Base-by-base conservation (phyloP, 805 yeast genomes). In the Candida berthetii region DNA sequence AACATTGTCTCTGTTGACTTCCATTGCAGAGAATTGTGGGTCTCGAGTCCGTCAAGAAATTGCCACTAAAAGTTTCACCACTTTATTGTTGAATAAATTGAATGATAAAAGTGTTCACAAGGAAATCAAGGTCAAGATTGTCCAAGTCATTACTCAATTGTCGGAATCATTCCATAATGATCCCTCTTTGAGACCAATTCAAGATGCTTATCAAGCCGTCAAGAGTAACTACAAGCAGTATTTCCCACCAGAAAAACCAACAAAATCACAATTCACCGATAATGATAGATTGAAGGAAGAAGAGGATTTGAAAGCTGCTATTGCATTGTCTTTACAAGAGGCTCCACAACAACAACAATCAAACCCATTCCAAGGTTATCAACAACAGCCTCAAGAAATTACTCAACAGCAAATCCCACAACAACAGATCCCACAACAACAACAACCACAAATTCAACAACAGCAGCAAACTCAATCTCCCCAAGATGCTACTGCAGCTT, bases 21-120 rank as follows among this genome's bases (percentile, higher is more conserved):
- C 88, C 6, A 53, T 85, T 24, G 86, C 88, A 2, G 88, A 83
- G 55, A 85, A 84, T 58, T 83, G 91, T 59, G 90, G 90, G 3
- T 76, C 87, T 11, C 70, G 78, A 55, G 71, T 79, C 65, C 78
- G 76, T 49, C 80, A 69, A 44, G 79, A 76, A 48, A 73, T 85
- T 31, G 79, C 85, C 16, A 71, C 84, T 17, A 70, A 72, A 47
- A 49, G 65, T 3, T 81, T 82, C 53, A 74, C 81, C 15, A 58
- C 60, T 27, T 49, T 66, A 9, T 60, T 85, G 35, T 53, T 69
- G 25, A 65, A 68, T 41, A 62, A 88, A 46, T 66, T 78, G 9
- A 65, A 70, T 15, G 85, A 79, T 50, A 56, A 66, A 8, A 60
- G 66, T 31, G 74, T 83, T 27, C 96, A 90, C 64, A 60, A 67